phyloP scores from a whole-genome alignment of 192 early-diverging fungal species.

The Piromyces sp. region DNA sequence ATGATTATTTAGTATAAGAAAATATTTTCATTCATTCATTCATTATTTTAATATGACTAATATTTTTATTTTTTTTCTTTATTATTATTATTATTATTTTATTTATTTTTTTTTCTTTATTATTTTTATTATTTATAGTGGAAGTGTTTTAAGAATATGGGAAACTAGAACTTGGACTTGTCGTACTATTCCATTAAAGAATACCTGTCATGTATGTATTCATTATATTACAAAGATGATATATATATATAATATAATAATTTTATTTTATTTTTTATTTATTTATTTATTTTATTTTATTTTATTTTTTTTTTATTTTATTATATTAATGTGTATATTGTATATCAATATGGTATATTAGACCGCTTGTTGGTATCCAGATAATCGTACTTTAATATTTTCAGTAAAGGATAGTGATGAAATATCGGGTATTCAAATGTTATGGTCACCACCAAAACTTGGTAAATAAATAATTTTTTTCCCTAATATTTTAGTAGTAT shows the following conservation, averaged over 20 bases:
- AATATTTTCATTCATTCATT: no score
- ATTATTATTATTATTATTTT: no score
- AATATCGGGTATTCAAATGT: conserved; percentile 4
- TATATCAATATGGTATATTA: no score
- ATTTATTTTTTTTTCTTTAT: no score
- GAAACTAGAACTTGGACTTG: conserved; percentile 24
- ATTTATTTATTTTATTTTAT: neutral
- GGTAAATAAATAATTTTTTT: no score
- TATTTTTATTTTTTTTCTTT: no score
- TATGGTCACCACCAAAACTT: neutral
- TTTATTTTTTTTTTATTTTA: neutral
- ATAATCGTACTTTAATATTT: conserved; percentile 31
- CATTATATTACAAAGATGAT: neutral
- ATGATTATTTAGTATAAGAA: no score
- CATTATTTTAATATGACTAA: no score
- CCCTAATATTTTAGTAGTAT: no score
- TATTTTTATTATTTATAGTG: no score
- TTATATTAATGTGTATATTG: neutral
- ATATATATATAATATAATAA: no score
- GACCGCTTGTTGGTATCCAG: conserved; percentile 42
- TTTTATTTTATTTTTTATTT: no score
- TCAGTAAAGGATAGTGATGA: conserved; percentile 19
- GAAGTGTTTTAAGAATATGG: conserved; percentile 20
- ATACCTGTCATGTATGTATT: conserved; percentile 11
- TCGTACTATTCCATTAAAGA: conserved; percentile 9